Conservation (phyloP, 139 green algal genomes). For the Chara braunii region DNA sequence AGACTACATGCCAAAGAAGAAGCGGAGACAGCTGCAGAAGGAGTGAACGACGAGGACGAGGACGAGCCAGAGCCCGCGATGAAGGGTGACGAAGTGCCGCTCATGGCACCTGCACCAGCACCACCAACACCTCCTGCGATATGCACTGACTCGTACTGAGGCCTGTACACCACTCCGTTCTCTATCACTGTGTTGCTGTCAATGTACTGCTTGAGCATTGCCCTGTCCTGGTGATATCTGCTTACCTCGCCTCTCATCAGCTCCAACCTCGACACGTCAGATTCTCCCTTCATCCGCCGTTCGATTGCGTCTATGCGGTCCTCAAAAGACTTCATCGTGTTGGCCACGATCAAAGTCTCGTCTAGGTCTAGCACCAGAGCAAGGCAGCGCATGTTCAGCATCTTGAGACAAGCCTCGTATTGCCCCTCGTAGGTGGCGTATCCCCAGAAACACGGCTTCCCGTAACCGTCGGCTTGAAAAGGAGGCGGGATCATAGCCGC, state of each 20-base stretch:
- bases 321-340: constrained; percentile 35
- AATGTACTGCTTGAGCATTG: constrained; percentile 15
- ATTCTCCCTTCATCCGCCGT: constrained; percentile 3
- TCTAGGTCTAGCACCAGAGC: constrained; percentile 37
- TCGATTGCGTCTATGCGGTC: constrained; percentile 26
- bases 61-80: too few species aligned
- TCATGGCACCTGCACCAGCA: too few species aligned
- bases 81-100: too few species aligned
- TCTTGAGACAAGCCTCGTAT: constrained; percentile 6
- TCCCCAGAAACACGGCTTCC: constrained; percentile 26
- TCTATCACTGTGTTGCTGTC: constrained; percentile 13
- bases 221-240: constrained; percentile 17
- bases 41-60: too few species aligned
- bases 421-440: constrained; percentile 8
- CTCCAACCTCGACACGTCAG: constrained; percentile 21
- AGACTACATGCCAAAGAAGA: too few species aligned
- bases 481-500: constrained; percentile 11
- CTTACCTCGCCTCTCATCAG: too few species aligned
- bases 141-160: constrained; percentile 8
- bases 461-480: too few species aligned
- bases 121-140: not conserved
- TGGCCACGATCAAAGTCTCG: constrained; percentile 34
- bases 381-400: constrained; percentile 27
- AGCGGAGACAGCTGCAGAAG: too few species aligned
- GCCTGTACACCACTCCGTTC: not conserved